Base-by-base conservation (phyloP, 768 basidiomycete genomes). In the Antrodiella citrinella region DNA sequence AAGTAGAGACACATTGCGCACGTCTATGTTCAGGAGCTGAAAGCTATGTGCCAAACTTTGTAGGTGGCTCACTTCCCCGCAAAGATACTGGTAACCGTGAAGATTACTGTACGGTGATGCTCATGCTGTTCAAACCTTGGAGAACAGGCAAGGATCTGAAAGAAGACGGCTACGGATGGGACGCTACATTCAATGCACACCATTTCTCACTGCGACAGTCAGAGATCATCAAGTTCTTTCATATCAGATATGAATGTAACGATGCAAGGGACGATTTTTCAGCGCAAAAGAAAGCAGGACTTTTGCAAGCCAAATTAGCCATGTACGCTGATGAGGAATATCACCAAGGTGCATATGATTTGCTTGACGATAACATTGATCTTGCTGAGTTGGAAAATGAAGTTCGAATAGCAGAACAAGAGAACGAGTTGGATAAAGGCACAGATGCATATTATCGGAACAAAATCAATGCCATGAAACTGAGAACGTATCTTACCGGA, bases 111-210 rank as follows among this genome's bases (percentile, higher is more conserved):
- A 43, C 41, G 25, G 57, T 64, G 1, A 68, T 72, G 66, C 44
- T 69, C 1, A 61, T 64, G 2, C 41, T 70, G 3, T 70, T 69
- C 49, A 60, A 63, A 23, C 68, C 69, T 2, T 67, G 67, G 66
- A 51, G 66, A 23, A 53, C 53, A 13, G 64, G 65, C 0, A 5
- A 39, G 2, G 63, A 68, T 26, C 51, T 70, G 18, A 66, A 67
- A 48, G 9, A 13, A 1, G 19, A 7, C 3, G 21, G 26, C 26
- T 22, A 57, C 23, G 50, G 41, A 4, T 48, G 50, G 54, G 22
- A 40, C 5, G 26, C 44, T 22, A 43, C 35, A 26, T 55, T 40
- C 15, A 11, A 10, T 1, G 2, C 3, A 15, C 13, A 26, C 23
- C 4, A 20, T 5, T 51, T 55, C 35, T 22, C 42, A 22, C n/a